Conservation (phyloP, 768 basidiomycete genomes). For the Tulasnella sp. region DNA sequence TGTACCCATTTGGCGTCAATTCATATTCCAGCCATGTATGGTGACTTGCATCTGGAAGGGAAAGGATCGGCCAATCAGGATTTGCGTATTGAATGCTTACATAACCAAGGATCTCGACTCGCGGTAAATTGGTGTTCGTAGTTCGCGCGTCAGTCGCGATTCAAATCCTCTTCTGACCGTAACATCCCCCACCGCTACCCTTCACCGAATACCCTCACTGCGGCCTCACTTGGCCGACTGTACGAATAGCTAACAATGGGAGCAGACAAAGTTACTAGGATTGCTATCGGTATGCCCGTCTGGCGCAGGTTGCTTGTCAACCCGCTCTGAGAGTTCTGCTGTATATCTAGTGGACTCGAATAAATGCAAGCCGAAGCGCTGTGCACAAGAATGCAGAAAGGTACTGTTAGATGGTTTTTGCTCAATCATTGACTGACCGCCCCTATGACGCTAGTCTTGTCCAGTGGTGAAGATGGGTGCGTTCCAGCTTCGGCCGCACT, state of each 20-base stretch:
- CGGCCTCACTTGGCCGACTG: conserved; percentile 90
- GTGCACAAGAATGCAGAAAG: conserved; percentile 98
- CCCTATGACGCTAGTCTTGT: conserved; percentile 47
- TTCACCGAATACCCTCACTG: conserved; percentile 27
- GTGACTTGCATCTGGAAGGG: not conserved
- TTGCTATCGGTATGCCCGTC: conserved; percentile 50
- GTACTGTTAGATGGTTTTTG: conserved; percentile 25
- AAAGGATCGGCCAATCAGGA: not conserved
- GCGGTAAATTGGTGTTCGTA: not conserved
- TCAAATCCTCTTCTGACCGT: not conserved
- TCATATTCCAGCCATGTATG: not conserved
- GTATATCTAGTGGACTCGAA: conserved; percentile 52
- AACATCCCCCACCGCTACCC: not conserved
- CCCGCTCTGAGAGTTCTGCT: not conserved
- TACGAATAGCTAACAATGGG: conserved; percentile 25
- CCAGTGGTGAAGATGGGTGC: conserved; percentile 96
- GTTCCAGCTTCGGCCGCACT: conserved; percentile 16
- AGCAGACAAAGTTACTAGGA: conserved; percentile 93
- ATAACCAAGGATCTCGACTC: not conserved
- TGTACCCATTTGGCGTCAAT: not conserved
- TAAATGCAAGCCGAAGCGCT: conserved; percentile 92
- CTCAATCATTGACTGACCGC: not conserved
- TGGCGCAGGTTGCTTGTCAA: not conserved
- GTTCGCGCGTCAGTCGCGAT: not conserved
- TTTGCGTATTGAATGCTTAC: not conserved